Conservation (phyloP, 495 filamentous ascomycete species). For the Pyronema domesticum region DNA sequence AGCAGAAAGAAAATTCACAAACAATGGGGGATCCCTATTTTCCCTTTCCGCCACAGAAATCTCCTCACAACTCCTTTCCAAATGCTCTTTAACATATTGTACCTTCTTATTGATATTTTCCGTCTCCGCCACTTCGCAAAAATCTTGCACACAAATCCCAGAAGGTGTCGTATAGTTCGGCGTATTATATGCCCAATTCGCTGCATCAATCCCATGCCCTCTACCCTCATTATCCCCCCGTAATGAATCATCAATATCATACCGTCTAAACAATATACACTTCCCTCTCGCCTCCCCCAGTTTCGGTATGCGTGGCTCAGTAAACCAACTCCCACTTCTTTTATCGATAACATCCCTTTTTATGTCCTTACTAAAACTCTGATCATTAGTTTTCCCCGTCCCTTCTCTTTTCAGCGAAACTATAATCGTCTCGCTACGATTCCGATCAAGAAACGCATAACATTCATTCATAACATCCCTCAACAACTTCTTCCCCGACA, state of each 20-base stretch:
- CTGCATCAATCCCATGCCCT: constrained; percentile 71
- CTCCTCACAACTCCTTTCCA: constrained; percentile 47
- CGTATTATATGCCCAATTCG: constrained; percentile 77
- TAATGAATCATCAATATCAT: constrained; percentile 31
- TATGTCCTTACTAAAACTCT: constrained; percentile 55
- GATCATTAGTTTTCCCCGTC: constrained; percentile 58
- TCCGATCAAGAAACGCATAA: constrained; percentile 53
- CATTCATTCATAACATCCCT: constrained; percentile 49
- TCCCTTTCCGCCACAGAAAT: constrained; percentile 16
- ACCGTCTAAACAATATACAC: constrained; percentile 71
- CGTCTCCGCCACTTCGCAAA: constrained; percentile 69
- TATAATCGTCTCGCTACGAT: constrained; percentile 68
- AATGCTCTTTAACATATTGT: constrained; percentile 47
- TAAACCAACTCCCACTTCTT: constrained; percentile 52
- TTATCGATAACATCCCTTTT: constrained; percentile 47
- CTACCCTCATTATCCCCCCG: constrained; percentile 28
- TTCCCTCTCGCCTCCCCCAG: constrained; percentile 69
- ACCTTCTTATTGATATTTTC: constrained; percentile 70
- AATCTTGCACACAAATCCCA: constrained; percentile 79
- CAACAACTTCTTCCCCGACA: constrained; percentile 53
- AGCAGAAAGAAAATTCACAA: constrained; percentile 75
- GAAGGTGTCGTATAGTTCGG: constrained; percentile 52
- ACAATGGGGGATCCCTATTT: constrained; percentile 42
- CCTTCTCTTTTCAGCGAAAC: constrained; percentile 87
- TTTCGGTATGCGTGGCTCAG: constrained; percentile 55